phyloP scores from a whole-genome alignment of 495 filamentous ascomycete species.

The Penicillium arizonense region DNA sequence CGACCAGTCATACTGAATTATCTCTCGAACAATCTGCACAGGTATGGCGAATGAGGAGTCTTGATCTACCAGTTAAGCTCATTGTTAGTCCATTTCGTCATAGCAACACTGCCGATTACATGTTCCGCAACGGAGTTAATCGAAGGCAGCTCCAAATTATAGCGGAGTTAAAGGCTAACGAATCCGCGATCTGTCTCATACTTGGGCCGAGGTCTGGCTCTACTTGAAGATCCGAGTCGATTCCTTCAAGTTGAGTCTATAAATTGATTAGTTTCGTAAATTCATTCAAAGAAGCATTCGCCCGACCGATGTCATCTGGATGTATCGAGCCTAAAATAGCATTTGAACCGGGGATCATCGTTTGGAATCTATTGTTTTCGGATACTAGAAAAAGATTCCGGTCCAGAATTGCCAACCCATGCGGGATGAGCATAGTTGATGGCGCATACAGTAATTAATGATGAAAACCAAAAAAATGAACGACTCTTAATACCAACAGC shows the following conservation, averaged over 20 bases:
- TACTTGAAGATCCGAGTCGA: slow-evolving; percentile 1
- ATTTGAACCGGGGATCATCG: no score
- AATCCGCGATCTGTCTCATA: slow-evolving; percentile 7
- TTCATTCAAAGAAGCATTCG: no score
- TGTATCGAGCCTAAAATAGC: no score
- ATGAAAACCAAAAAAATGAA: no score
- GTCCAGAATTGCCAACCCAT: no score
- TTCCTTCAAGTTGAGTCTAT: slow-evolving; percentile 7
- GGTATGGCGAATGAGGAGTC: background rate
- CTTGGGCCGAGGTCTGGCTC: slow-evolving; percentile 3
- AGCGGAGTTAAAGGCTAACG: slow-evolving; percentile 3
- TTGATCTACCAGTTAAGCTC: slow-evolving; percentile 6
- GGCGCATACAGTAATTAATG: no score
- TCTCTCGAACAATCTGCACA: no score
- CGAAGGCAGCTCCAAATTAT: slow-evolving; percentile 4
- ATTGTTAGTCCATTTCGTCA: background rate
- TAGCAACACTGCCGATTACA: slow-evolving; percentile 4
- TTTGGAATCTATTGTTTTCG: no score
- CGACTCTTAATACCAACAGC: no score
- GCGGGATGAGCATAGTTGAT: background rate
- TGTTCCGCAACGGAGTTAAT: slow-evolving; percentile 6
- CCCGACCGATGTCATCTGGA: no score
- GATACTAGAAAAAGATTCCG: no score
- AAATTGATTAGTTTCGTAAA: no score
- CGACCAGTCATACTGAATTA: background rate